Evolutionary conservation across 176 grass and related monocot genomes (phyloP).

Genomic region (Cocos nucifera): DNA sequence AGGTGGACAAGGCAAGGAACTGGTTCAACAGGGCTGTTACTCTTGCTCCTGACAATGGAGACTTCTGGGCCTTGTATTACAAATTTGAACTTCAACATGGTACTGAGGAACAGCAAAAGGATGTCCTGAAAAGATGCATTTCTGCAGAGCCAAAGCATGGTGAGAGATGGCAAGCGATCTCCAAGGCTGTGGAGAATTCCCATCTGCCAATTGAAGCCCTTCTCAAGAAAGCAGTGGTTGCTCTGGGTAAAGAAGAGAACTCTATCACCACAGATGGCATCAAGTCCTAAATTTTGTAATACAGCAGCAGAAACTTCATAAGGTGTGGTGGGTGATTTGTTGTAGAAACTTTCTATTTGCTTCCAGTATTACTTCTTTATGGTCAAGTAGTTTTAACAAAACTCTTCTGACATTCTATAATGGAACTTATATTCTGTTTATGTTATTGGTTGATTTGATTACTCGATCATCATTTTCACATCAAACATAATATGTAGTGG

Average conservation of each 20-base stretch:
- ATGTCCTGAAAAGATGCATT: slow-evolving; percentile 65
- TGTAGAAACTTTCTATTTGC: neutral
- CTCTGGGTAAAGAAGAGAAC: slow-evolving; percentile 69
- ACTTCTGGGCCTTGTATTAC: slow-evolving; percentile 75
- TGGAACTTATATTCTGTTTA: too few species aligned
- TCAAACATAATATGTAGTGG: too few species aligned
- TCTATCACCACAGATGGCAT: slow-evolving; percentile 32
- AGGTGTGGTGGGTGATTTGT: neutral
- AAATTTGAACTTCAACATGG: slow-evolving; percentile 92
- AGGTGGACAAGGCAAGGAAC: slow-evolving; percentile 78
- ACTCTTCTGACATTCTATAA: too few species aligned
- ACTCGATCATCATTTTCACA: too few species aligned
- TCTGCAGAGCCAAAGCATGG: slow-evolving; percentile 79
- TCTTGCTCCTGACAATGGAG: slow-evolving; percentile 67
- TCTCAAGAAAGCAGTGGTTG: slow-evolving; percentile 64
- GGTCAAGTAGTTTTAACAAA: too few species aligned
- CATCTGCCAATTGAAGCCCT: slow-evolving; percentile 57
- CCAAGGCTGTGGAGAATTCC: slow-evolving; percentile 87
- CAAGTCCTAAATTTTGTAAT: slow-evolving; percentile 8
- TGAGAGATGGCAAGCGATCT: slow-evolving; percentile 72
- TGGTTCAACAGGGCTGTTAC: slow-evolving; percentile 90
- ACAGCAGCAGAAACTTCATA: slow-evolving; percentile 11
- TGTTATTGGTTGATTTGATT: too few species aligned
- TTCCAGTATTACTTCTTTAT: too few species aligned
- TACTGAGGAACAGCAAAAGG: slow-evolving; percentile 56